A percentile compares a stretch with the other conserved stretches of the same genome.
These are phyloP conservation scores for Penicillium desertorum DNA, from an alignment of 495 filamentous ascomycete species.

Conservation along the genomic window DNA sequence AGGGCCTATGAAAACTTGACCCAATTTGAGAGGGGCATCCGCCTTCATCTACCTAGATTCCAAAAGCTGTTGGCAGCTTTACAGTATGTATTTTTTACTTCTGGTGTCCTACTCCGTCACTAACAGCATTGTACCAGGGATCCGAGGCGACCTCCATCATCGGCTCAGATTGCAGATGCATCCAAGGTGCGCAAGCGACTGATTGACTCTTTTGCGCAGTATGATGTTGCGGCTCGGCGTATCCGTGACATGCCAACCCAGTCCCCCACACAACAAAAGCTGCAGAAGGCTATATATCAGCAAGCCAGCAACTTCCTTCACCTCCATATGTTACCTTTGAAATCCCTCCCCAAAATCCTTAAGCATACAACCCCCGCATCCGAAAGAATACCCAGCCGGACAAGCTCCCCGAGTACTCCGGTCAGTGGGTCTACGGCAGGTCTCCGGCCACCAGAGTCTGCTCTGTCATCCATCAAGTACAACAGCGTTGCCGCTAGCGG, in stretches of 20 bases:
- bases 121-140: slow-evolving; percentile 44
- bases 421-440: slow-evolving; percentile 31
- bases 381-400: slow-evolving; percentile 25
- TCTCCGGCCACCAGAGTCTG: slow-evolving; percentile 45
- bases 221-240: slow-evolving; percentile 78
- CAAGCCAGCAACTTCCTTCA: slow-evolving; percentile 83
- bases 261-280: slow-evolving; percentile 67
- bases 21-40: slow-evolving; percentile 89
- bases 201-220: slow-evolving; percentile 87
- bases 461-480: slow-evolving; percentile 59
- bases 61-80: slow-evolving; percentile 71
- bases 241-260: slow-evolving; percentile 74
- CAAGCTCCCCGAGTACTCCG: slow-evolving; percentile 38
- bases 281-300: slow-evolving; percentile 84
- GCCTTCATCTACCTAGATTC: slow-evolving; percentile 79
- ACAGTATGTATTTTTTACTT: slow-evolving; percentile 50
- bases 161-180: slow-evolving; percentile 78
- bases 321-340: slow-evolving; percentile 88
- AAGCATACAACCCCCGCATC: slow-evolving; percentile 62
- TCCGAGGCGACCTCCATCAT: slow-evolving; percentile 68
- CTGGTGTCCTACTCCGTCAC: slow-evolving; percentile 17
- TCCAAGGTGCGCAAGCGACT: slow-evolving; percentile 87
- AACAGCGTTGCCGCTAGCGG: slow-evolving; percentile 53
- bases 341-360: slow-evolving; percentile 78
- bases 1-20: slow-evolving; percentile 81